phyloP scores from a whole-genome alignment of 129 eudicot species.

The Scalesia atractyloides region DNA sequence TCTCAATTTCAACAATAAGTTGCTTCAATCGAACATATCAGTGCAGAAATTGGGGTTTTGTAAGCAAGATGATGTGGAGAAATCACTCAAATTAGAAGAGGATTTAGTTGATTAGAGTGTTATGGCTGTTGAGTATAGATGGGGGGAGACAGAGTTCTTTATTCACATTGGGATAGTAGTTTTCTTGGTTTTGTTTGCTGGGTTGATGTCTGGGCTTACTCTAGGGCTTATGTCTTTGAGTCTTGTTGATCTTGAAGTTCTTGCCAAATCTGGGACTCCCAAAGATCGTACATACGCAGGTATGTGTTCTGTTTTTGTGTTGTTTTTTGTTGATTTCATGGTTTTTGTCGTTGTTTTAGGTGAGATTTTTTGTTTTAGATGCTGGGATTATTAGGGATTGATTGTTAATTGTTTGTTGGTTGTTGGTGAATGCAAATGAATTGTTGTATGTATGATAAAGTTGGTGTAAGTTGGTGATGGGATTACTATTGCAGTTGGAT shows the following conservation, averaged over 20 bases:
- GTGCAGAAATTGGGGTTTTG: conserved; percentile 16
- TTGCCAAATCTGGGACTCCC: conserved; percentile 91
- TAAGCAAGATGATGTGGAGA: conserved; percentile 1
- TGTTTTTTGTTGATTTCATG: not conserved
- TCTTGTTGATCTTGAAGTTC: conserved; percentile 98
- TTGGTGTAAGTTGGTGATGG: not conserved
- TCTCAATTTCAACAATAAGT: not conserved
- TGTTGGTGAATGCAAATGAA: no score
- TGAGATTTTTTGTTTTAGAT: not conserved
- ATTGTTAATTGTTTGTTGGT: not conserved
- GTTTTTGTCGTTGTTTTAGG: conserved; percentile 2
- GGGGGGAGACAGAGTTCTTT: conserved; percentile 61
- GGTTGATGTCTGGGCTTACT: conserved; percentile 95
- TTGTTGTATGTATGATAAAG: not conserved
- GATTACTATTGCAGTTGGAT: not conserved
- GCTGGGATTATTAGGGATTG: not conserved
- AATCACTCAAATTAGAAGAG: not conserved
- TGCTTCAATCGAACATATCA: not conserved
- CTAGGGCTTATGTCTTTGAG: conserved; percentile 95
- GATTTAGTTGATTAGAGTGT: not conserved
- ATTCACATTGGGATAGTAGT: conserved; percentile 54
- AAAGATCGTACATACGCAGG: conserved; percentile 78
- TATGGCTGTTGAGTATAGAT: conserved; percentile 67
- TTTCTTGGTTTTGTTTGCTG: conserved; percentile 73
- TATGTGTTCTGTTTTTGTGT: conserved; percentile 1